phyloP scores from a whole-genome alignment of 306 rosid genomes.

The Dalbergia cochinchinensis region DNA sequence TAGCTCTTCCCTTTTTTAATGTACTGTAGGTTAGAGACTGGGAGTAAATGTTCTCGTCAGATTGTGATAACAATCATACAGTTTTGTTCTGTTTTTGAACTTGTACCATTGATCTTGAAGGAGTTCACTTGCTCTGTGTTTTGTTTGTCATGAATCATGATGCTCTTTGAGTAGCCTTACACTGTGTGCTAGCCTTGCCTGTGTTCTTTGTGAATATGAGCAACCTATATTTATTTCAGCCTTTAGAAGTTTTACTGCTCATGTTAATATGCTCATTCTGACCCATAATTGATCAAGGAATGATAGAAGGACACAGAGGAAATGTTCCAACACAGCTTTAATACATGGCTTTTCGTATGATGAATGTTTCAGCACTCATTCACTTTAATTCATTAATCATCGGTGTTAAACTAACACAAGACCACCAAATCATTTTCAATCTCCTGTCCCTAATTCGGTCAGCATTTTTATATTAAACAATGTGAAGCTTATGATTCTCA shows the following conservation, averaged over 20 bases:
- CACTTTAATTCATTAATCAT: not conserved
- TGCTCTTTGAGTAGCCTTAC: slow-evolving; percentile 19
- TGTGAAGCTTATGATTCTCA: not conserved
- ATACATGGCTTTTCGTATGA: not conserved
- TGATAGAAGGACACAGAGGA: slow-evolving; percentile 9
- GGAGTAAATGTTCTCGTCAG: not conserved
- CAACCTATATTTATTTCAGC: not conserved
- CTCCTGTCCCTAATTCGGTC: not conserved
- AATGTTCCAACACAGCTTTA: slow-evolving; percentile 8
- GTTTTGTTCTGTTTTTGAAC: slow-evolving; percentile 9
- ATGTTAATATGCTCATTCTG: slow-evolving; percentile 1
- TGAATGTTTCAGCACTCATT: not conserved
- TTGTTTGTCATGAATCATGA: not conserved
- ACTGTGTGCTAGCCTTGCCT: slow-evolving; percentile 4
- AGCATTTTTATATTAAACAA: not conserved
- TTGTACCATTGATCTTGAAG: not conserved
- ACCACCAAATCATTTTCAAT: slow-evolving; percentile 14
- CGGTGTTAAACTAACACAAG: not conserved
- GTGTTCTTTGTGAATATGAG: not conserved
- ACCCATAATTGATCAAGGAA: not conserved
- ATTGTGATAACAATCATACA: slow-evolving; percentile 1
- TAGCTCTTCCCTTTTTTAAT: not conserved
- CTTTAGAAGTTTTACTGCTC: slow-evolving; percentile 6
- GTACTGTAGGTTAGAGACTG: not conserved
- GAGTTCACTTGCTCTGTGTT: slow-evolving; percentile 12